These are phyloP conservation scores for Petunia secreta DNA, from an alignment of 257 asterid species.

Conservation along the genomic window DNA sequence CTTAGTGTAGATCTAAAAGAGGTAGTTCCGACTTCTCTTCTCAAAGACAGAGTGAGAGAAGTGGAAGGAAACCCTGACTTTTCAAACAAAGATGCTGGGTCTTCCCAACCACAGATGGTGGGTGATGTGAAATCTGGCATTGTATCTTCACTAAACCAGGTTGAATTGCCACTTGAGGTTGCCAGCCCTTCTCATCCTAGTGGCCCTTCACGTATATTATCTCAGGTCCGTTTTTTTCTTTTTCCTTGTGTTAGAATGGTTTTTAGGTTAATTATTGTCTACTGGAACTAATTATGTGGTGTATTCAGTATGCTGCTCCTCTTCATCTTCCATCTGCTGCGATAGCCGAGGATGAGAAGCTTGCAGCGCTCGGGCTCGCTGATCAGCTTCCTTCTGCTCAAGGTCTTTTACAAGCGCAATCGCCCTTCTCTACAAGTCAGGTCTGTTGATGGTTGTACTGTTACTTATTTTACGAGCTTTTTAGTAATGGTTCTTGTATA, in stretches of 20 bases:
- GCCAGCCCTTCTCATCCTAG: conserved; percentile 60
- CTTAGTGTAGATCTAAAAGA: conserved; percentile 88
- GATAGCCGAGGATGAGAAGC: conserved; percentile 74
- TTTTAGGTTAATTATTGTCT: not conserved
- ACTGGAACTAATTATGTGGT: conserved; percentile 32
- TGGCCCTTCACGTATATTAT: conserved; percentile 64
- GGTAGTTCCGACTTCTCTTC: conserved; percentile 82
- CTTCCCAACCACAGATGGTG: conserved; percentile 67
- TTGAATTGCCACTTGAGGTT: conserved; percentile 71
- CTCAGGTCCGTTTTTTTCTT: conserved; percentile 60
- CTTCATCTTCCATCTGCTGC: conserved; percentile 74
- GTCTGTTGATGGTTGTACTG: conserved; percentile 37
- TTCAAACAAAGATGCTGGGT: conserved; percentile 79
- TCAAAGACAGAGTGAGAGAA: conserved; percentile 79
- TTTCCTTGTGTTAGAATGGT: not conserved
- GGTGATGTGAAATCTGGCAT: conserved; percentile 76
- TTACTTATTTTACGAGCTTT: conserved; percentile 20
- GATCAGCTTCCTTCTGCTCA: conserved; percentile 83
- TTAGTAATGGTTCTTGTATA: conserved; percentile 9
- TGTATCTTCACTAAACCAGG: conserved; percentile 66
- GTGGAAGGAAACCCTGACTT: conserved; percentile 98
- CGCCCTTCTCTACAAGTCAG: conserved; percentile 79
- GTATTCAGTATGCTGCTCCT: conserved; percentile 64
- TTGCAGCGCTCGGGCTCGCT: conserved; percentile 71
- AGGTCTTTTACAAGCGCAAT: conserved; percentile 67